Base-by-base conservation (phyloP, 2,329 filamentous ascomycete species). In the Alternaria sp. region DNA sequence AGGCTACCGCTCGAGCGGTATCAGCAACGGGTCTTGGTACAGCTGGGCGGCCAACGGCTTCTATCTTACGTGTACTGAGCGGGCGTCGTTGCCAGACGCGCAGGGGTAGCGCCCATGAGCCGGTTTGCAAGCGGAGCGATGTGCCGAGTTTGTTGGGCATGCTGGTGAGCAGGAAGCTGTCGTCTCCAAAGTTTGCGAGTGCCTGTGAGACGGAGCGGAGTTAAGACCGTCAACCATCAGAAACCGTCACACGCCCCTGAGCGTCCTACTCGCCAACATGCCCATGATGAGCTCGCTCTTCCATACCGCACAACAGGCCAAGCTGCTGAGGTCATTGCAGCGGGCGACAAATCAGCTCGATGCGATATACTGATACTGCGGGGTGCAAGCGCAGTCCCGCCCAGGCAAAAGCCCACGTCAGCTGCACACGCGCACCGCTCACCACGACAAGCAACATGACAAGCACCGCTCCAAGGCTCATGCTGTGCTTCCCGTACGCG, bases 331-430 rank as follows among this genome's bases (percentile, higher is more conserved):
- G 3, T n/a, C 4, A 11, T 48, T 17, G 33, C 17, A 48, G 21
- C 21, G 23, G 23, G 36, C 13, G 14, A 36, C 5, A 33, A 7
- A 24, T 36, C 44, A 23, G n/a, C 23, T 34, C 13, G 14, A 14
- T 24, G 9, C 31, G 23, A 24, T 24, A 13, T 31, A 39, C 23
- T 26, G 17, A 37, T 24, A 48, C 14, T 36, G 45, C 33, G 21
- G 37, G 33, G 26, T 29, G 26, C 21, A 17, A 39, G 31, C 24
- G 36, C 52, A 42, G 33, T 42, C 29, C 65, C 61, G 54, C 42
- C 57, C 50, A 54, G 56, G 57, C 57, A 65, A 21, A 65, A 21
- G 51, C 45, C 55, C 58, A 62, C 65, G 51, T 68, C 65, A 68
- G 62, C 64, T 56, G 55, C 58, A 49, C 56, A 54, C 53, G 42